A percentile compares a stretch with the other conserved stretches of the same genome.
These are phyloP conservation scores for Quillaja saponaria DNA, from an alignment of 306 rosid species.

Conservation along the genomic window DNA sequence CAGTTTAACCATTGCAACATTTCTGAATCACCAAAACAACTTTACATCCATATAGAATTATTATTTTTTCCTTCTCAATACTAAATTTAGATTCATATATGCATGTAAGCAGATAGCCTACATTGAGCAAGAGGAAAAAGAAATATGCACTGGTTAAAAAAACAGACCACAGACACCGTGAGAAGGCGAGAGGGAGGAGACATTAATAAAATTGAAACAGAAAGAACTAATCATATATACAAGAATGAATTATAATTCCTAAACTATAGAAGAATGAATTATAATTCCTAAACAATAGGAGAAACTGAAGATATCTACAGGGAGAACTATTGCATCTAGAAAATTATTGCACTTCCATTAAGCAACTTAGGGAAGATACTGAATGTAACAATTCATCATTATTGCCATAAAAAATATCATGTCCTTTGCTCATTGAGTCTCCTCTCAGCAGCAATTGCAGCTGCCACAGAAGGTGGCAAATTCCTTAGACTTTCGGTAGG, in stretches of 20 bases:
- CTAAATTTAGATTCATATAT: too few relatives aligned
- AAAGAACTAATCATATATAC: too few relatives aligned
- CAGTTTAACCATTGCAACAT: too few relatives aligned
- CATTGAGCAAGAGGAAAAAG: too few relatives aligned
- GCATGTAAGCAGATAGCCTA: too few relatives aligned
- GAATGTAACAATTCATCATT: constrained; percentile 6
- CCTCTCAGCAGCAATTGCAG: constrained; percentile 86
- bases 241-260: too few relatives aligned
- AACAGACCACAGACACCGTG: too few relatives aligned
- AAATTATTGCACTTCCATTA: constrained; percentile 13
- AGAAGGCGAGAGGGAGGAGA: background rate
- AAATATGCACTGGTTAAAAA: background rate
- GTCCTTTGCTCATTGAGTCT: constrained; percentile 55
- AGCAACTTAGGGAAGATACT: constrained; percentile 21
- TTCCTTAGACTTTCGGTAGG: constrained; percentile 50
- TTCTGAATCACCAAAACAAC: too few relatives aligned
- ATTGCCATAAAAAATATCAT: constrained; percentile 33
- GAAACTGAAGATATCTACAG: too few relatives aligned
- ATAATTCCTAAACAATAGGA: too few relatives aligned
- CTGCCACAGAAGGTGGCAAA: constrained; percentile 83
- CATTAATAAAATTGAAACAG: constrained; percentile 7
- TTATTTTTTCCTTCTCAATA: too few relatives aligned
- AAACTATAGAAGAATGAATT: constrained; percentile 1
- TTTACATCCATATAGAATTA: too few relatives aligned
- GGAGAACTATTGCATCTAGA: constrained; percentile 1